Conservation (phyloP, 2,329 filamentous ascomycete species). For the Sporothrix brasiliensis region DNA sequence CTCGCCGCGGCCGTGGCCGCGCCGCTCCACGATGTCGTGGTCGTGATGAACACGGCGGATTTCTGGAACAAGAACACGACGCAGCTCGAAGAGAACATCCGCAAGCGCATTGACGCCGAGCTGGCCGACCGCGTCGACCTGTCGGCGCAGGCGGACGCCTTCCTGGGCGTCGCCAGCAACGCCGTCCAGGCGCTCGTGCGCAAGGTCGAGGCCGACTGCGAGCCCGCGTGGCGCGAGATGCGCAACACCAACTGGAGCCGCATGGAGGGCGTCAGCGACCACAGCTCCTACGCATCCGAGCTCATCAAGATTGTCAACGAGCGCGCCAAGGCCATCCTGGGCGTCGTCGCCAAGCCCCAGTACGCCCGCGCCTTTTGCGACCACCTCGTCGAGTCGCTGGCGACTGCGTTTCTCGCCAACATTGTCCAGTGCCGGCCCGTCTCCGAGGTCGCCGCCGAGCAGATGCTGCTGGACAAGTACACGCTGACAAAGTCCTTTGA, state of each 20-base stretch:
- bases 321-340: slow-evolving; percentile 73
- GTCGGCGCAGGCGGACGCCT: slow-evolving; percentile 90
- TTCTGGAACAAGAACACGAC: slow-evolving; percentile 95
- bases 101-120: slow-evolving; percentile 81
- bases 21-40: slow-evolving; percentile 72
- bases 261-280: slow-evolving; percentile 89
- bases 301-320: slow-evolving; percentile 73
- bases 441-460: slow-evolving; percentile 91
- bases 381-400: slow-evolving; percentile 87
- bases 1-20: slow-evolving; percentile 44
- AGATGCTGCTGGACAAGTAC: slow-evolving; percentile 96
- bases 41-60: slow-evolving; percentile 94
- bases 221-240: slow-evolving; percentile 95
- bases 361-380: slow-evolving; percentile 95
- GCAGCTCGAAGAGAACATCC: slow-evolving; percentile 93
- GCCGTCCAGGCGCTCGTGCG: slow-evolving; percentile 82
- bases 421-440: slow-evolving; percentile 89
- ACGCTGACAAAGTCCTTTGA: slow-evolving; percentile 79
- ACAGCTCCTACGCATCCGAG: slow-evolving; percentile 88
- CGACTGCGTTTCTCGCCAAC: slow-evolving; percentile 75
- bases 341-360: slow-evolving; percentile 81
- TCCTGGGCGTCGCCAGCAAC: slow-evolving; percentile 90
- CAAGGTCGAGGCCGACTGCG: slow-evolving; percentile 78
- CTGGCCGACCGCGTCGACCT: slow-evolving; percentile 78
- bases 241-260: slow-evolving; percentile 92